These are phyloP conservation scores for Podosphaera aphanis DNA, from an alignment of 2,329 filamentous ascomycete genomes.

Conservation along the genomic window DNA sequence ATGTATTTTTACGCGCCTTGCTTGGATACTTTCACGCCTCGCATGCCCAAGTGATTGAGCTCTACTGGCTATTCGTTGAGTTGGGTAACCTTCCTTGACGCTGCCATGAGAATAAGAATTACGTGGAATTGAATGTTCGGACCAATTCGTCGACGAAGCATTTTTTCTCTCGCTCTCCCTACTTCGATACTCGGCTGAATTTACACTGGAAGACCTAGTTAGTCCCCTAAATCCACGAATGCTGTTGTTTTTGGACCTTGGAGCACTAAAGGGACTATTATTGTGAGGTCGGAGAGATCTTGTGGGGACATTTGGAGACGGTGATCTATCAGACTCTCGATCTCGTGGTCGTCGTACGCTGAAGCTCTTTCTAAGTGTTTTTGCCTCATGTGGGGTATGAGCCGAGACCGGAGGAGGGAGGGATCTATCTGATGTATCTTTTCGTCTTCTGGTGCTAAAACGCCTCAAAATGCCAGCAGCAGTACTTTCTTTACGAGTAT, in stretches of 20 bases:
- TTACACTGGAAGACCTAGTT: constrained; percentile 75
- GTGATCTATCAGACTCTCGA: constrained; percentile 23
- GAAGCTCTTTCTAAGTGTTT: constrained; percentile 61
- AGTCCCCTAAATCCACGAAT: constrained; percentile 44
- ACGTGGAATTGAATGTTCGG: constrained; percentile 41
- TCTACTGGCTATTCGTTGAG: constrained; percentile 38
- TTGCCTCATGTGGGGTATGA: constrained; percentile 50
- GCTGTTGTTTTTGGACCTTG: constrained; percentile 33
- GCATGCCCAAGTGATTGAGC: constrained; percentile 79
- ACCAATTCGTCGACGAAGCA: constrained; percentile 52
- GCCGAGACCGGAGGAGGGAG: constrained; percentile 54
- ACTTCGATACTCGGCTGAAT: constrained; percentile 59
- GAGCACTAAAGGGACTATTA: constrained; percentile 55
- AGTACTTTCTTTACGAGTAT: constrained; percentile 60
- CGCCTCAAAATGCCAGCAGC: constrained; percentile 65
- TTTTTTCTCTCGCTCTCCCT: constrained; percentile 32
- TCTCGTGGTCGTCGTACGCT: constrained; percentile 46
- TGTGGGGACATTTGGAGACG: constrained; percentile 24
- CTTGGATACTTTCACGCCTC: constrained; percentile 77
- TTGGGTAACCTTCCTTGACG: constrained; percentile 20
- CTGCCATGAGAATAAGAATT: constrained; percentile 24
- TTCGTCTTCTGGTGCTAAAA: constrained; percentile 68
- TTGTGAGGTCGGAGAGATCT: constrained; percentile 49
- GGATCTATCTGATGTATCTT: constrained; percentile 34
- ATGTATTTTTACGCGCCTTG: constrained; percentile 49